phyloP scores from a whole-genome alignment of 1,139 yeast species.

The Torulaspora globosa region DNA sequence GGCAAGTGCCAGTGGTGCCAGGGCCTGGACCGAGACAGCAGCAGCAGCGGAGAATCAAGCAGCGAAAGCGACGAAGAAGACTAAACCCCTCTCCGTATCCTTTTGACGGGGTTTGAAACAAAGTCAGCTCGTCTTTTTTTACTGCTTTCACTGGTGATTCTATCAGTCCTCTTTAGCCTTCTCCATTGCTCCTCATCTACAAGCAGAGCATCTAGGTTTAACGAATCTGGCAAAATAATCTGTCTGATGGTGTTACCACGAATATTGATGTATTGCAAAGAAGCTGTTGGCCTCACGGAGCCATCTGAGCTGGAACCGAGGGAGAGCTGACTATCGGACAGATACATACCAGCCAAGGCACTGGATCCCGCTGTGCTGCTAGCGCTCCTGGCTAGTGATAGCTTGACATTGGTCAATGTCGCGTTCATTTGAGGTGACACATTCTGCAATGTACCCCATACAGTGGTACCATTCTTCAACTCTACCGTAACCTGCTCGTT shows the following conservation, averaged over 20 bases:
- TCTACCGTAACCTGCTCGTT: constrained; percentile 90
- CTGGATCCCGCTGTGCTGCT: constrained; percentile 18
- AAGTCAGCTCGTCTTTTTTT: constrained; percentile 36
- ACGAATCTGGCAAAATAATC: constrained; percentile 79
- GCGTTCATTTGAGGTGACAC: constrained; percentile 94
- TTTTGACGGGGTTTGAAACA: constrained; percentile 28
- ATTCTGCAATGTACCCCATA: constrained; percentile 67
- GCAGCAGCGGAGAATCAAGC: constrained; percentile 9
- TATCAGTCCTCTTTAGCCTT: constrained; percentile 30
- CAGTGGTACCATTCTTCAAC: constrained; percentile 79
- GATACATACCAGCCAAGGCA: constrained; percentile 30
- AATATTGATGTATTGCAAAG: constrained; percentile 74
- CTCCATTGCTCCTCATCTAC: constrained; percentile 46
- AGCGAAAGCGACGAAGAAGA: constrained; percentile 2
- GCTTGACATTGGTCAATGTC: constrained; percentile 70
- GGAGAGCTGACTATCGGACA: constrained; percentile 18
- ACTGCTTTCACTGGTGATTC: constrained; percentile 23
- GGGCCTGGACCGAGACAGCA: constrained; percentile 18
- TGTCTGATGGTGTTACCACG: constrained; percentile 90
- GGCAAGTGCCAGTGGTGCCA: constrained; percentile 34
- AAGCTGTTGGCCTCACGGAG: constrained; percentile 64
- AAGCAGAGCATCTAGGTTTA: constrained; percentile 73
- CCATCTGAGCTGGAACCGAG: constrained; percentile 41
- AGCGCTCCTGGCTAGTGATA: constrained; percentile 25
- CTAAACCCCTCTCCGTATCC: constrained; percentile 37